Evolutionary conservation across 345 rosid species (phyloP).

Genomic region (Nasturtium officinale): DNA sequence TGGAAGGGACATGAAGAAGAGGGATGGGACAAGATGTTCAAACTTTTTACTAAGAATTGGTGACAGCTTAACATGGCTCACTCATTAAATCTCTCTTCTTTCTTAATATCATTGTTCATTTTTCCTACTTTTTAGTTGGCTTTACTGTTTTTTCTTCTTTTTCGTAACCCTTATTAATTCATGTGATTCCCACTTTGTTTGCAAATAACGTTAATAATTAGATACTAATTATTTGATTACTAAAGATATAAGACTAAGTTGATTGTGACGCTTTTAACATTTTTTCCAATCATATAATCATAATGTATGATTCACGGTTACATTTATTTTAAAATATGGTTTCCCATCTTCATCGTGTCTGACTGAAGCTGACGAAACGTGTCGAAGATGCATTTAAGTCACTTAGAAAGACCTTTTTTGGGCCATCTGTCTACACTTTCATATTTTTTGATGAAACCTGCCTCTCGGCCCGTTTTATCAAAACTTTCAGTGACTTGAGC

Average conservation of each 20-base stretch:
- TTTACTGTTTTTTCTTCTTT: slow-evolving; percentile 3
- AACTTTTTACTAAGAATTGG: slow-evolving; percentile 49
- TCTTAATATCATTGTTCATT: background rate
- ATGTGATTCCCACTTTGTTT: slow-evolving; percentile 36
- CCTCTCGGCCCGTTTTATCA: slow-evolving; percentile 6
- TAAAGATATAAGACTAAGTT: slow-evolving; percentile 1
- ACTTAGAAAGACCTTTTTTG: background rate
- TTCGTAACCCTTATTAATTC: background rate
- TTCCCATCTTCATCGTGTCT: background rate
- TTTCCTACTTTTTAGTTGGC: slow-evolving; percentile 20
- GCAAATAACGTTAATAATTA: background rate
- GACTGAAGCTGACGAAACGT: background rate
- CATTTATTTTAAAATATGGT: background rate
- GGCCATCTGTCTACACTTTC: slow-evolving; percentile 7
- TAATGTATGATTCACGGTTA: slow-evolving; percentile 4
- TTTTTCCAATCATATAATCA: slow-evolving; percentile 25
- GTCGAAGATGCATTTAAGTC: background rate
- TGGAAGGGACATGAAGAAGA: slow-evolving; percentile 30
- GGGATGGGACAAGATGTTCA: slow-evolving; percentile 45
- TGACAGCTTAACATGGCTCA: slow-evolving; percentile 55
- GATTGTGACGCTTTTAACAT: slow-evolving; percentile 21
- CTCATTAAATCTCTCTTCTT: slow-evolving; percentile 38
- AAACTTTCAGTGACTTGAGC: background rate
- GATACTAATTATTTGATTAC: slow-evolving; percentile 20
- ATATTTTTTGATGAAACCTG: background rate